Base-by-base conservation (phyloP, 2,329 filamentous ascomycete species). In the Xylariaceae sp. region DNA sequence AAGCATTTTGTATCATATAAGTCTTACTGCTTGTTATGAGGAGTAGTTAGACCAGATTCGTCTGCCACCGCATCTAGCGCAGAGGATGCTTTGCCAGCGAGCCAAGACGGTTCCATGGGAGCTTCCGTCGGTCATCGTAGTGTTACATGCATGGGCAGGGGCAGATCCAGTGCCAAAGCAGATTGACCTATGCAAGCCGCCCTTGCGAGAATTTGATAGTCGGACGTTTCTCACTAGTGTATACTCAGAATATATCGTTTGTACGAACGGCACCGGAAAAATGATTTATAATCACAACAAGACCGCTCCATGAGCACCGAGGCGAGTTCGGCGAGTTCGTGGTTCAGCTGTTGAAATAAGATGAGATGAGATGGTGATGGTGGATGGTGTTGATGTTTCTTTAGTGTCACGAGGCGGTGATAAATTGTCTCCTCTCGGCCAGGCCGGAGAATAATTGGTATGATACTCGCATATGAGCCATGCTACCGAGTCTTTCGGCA, bases 1-100 rank as follows among this genome's bases (percentile, higher is more conserved):
- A 41, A 44, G 50, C 48, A 53, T 50, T 53, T 39, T 50, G 49
- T 35, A 46, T 21, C 16, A 15, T 45, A 53, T 57, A 44, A 45
- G 49, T 53, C 39, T 39, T 45, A n/a, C 36, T 46, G 5, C 51
- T n/a, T 35, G 30, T 32, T 33, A 41, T 18, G 32, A 15, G 9
- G 32, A 15, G 13, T n/a, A n/a, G 13, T n/a, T 18, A 35, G 32
- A 15, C 9, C 13, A 21, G 30, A 29, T 35, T 43, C 26, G 35
- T 24, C 11, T 42, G 15, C 47, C 11, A 47, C 30, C 30, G 30
- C 24, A 35, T 36, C 37, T 44, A 21, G 27, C 42, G 42, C 29
- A 21, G 36, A 18, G 30, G 26, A 15, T 49, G 32, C 15, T 6
- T 40, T 11, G 18, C 21, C 18, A 10, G 46, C 18, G 26, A 46